These are phyloP conservation scores for Niebla homalea DNA, from an alignment of 495 filamentous ascomycete genomes.

Conservation along the genomic window DNA sequence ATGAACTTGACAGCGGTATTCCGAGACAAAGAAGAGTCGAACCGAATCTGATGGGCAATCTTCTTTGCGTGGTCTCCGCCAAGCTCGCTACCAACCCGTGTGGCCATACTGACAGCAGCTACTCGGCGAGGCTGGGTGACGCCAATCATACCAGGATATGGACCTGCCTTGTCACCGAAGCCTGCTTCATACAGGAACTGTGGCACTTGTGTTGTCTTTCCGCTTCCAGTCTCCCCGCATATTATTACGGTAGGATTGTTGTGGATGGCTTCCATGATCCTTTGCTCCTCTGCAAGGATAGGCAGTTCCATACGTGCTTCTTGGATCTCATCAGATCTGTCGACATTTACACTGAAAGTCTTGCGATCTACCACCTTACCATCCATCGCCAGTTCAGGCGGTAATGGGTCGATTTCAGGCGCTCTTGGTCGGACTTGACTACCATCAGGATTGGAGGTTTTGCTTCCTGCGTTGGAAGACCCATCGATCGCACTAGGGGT, in stretches of 20 bases:
- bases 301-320: constrained; percentile 66
- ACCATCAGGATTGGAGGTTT: constrained; percentile 24
- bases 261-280: constrained; percentile 95
- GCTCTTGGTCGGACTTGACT: constrained; percentile 41
- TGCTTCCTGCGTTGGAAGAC: constrained; percentile 11
- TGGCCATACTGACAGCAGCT: constrained; percentile 89
- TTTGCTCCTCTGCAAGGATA: constrained; percentile 88
- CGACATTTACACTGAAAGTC: constrained; percentile 60
- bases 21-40: constrained; percentile 68
- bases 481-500: constrained; percentile 29
- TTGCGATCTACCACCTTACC: constrained; percentile 49
- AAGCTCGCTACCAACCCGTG: constrained; percentile 75
- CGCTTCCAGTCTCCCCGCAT: constrained; percentile 92
- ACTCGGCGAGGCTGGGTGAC: constrained; percentile 90
- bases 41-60: constrained; percentile 90
- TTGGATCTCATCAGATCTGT: constrained; percentile 61
- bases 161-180: constrained; percentile 63
- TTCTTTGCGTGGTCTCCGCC: constrained; percentile 46
- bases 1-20: constrained; percentile 97
- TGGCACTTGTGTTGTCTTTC: constrained; percentile 93
- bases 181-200: constrained; percentile 93
- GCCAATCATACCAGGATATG: constrained; percentile 82
- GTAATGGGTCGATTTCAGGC: constrained; percentile 61
- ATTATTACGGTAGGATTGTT: constrained; percentile 78
- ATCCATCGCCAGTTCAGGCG: constrained; percentile 55